Conservation (phyloP, 176 grass and related monocot genomes). For the Hsuehochloa calcarea region DNA sequence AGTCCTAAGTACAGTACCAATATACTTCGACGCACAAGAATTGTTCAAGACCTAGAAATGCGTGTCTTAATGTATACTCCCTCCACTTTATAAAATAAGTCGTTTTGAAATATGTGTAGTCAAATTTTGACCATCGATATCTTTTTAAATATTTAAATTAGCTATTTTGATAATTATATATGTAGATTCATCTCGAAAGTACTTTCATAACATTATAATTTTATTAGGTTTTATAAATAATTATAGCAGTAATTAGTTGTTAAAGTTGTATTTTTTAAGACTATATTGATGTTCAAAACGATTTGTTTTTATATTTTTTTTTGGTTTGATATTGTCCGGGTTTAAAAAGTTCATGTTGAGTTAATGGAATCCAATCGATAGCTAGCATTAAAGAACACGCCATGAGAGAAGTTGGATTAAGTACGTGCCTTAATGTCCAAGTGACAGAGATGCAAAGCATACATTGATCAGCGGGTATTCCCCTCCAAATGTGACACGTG, state of each 20-base stretch:
- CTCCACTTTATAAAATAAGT: too few species aligned
- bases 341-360: background rate
- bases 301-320: background rate
- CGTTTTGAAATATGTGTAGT: too few species aligned
- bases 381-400: slow-evolving; percentile 31
- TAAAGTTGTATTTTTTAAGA: too few species aligned
- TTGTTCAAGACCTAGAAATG: background rate
- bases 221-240: too few species aligned
- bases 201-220: too few species aligned
- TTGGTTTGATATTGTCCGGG: slow-evolving; percentile 22
- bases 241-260: too few species aligned
- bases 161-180: too few species aligned
- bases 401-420: slow-evolving; percentile 41
- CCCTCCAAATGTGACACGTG: slow-evolving; percentile 30
- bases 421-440: slow-evolving; percentile 41
- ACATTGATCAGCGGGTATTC: background rate
- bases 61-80: background rate
- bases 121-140: too few species aligned
- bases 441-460: slow-evolving; percentile 43
- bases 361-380: slow-evolving; percentile 32
- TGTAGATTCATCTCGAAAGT: too few species aligned
- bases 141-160: too few species aligned
- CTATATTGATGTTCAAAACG: too few species aligned
- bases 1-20: background rate
- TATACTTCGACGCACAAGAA: background rate